phyloP scores from a whole-genome alignment of 129 eudicot species.

The Lactuca sativa region DNA sequence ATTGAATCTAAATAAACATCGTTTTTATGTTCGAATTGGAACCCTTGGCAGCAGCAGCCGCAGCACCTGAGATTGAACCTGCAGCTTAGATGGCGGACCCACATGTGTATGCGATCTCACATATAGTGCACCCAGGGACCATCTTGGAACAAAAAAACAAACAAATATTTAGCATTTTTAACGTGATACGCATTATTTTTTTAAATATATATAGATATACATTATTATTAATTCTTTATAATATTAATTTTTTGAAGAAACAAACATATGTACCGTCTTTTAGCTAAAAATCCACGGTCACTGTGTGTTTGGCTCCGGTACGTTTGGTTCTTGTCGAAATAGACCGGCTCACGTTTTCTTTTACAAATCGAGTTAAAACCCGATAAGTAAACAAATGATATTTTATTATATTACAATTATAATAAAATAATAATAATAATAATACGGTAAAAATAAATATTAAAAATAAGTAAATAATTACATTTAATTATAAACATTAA shows the following conservation, averaged over 20 bases:
- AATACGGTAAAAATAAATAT: not conserved
- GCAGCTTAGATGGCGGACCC: not conserved
- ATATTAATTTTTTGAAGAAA: too few species aligned
- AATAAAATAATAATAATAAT: not conserved
- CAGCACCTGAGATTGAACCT: conserved; percentile 30
- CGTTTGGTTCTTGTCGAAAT: too few species aligned
- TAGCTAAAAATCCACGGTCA: too few species aligned
- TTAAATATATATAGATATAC: too few species aligned
- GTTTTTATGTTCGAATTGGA: too few species aligned
- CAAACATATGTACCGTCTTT: too few species aligned
- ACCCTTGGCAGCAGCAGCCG: not conserved
- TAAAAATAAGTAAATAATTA: not conserved
- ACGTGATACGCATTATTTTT: not conserved
- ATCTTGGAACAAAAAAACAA: not conserved
- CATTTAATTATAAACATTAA: conserved; percentile 23
- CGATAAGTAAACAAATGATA: not conserved
- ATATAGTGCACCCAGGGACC: conserved; percentile 5
- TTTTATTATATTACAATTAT: conserved; percentile 2
- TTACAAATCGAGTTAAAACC: not conserved
- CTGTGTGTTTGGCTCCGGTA: too few species aligned
- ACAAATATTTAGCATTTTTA: not conserved
- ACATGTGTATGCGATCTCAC: conserved; percentile 21
- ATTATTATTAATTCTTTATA: too few species aligned
- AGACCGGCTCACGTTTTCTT: not conserved
- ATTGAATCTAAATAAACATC: too few species aligned